These are phyloP conservation scores for Fusarium nodosum DNA, from an alignment of 2,329 filamentous ascomycete genomes.

Conservation along the genomic window DNA sequence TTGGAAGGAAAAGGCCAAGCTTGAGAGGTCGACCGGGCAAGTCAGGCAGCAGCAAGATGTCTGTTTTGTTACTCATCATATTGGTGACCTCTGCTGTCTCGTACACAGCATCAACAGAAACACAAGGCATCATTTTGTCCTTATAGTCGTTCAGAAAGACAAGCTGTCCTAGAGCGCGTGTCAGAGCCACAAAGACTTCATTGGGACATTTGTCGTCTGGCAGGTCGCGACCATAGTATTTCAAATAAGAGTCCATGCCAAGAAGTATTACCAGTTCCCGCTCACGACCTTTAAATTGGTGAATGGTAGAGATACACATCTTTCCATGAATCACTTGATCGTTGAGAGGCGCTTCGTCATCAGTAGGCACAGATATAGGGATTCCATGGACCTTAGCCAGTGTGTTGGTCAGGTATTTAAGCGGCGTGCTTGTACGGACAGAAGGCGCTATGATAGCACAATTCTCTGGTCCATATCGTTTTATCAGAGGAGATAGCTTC, in stretches of 20 bases:
- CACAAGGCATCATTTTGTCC: slow-evolving; percentile 46
- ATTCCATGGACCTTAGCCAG: slow-evolving; percentile 28
- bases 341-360: slow-evolving; percentile 47
- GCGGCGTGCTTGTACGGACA: background rate
- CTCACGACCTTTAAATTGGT: slow-evolving; percentile 54
- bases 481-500: slow-evolving; percentile 40
- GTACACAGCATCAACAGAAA: slow-evolving; percentile 31
- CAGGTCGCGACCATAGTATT: slow-evolving; percentile 42
- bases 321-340: slow-evolving; percentile 49
- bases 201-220: slow-evolving; percentile 52
- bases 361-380: slow-evolving; percentile 43
- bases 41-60: slow-evolving; percentile 8
- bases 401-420: slow-evolving; percentile 12
- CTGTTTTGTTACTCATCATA: background rate
- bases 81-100: slow-evolving; percentile 34
- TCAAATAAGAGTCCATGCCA: slow-evolving; percentile 49
- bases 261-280: slow-evolving; percentile 50
- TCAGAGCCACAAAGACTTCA: slow-evolving; percentile 51
- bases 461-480: slow-evolving; percentile 38
- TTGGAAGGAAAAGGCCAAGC: slow-evolving; percentile 32
- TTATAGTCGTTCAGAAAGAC: slow-evolving; percentile 45
- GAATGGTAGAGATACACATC: slow-evolving; percentile 51
- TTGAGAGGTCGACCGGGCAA: slow-evolving; percentile 27
- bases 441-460: slow-evolving; percentile 31
- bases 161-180: slow-evolving; percentile 49